Evolutionary conservation across 2,329 filamentous ascomycete species (phyloP), one percentile per base, ranked within the genome.

Genomic region (Paraphaeosphaeria minitans): DNA sequence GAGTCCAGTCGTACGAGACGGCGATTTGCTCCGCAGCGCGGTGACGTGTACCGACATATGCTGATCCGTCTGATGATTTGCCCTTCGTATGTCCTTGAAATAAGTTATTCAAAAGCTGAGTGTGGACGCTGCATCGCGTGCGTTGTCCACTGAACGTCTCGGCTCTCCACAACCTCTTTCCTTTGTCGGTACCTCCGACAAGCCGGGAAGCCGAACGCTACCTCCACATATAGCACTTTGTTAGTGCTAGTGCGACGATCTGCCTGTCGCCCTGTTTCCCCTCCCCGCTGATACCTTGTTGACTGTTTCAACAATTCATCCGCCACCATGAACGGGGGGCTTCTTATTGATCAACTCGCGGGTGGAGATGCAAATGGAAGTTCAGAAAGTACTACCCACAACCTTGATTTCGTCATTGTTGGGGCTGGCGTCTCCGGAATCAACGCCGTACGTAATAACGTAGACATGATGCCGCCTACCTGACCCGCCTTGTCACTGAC

Each of bases 351-450:
- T 39, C 48, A 21, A 16, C 21, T 39, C 19, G 33, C 13, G 21
- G 27, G 39, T 13, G 48, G 19, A 51, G 21, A 51, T 57, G 59
- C 57, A 56, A 65, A 66, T 56, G 55, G 63, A 47, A 37, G 63
- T 58, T 46, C 57, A 39, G 54, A 48, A 7, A 16, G 48, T 29
- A 31, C 61, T 13, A 57, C 57, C 5, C 53, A 64, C 43, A 53
- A 71, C 62, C 79, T 74, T 64, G 80, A 82, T 64, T 69, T 81
- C 29, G 61, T 91, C 66, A 86, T 93, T 65, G 77, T 93, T 53
- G 90, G 90, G 13, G 89, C 89, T 2, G 90, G 90, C 12, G 86
- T 93, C 55, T 89, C 88, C 6, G 90, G 90, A 54, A 89, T 93
- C 77, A 92, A 92, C 65, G 81, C 87, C 13, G 89, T 31, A 31